Percentiles rank a stretch among this genome's conserved stretches.
phyloP scores from a whole-genome alignment of 2,329 filamentous ascomycete genomes.

The Nemania sp. region DNA sequence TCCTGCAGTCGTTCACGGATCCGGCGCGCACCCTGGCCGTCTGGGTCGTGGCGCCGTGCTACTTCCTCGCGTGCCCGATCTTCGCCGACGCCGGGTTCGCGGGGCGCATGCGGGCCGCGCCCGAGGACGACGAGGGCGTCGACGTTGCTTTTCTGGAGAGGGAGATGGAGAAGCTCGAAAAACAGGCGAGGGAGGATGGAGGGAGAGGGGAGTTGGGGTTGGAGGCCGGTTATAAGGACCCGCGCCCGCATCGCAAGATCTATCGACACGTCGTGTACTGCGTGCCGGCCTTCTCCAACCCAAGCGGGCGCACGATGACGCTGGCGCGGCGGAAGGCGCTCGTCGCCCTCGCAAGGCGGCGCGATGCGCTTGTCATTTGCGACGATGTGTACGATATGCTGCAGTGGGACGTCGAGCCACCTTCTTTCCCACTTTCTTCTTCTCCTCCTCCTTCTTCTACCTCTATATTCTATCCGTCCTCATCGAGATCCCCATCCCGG shows the following conservation, averaged over 20 bases:
- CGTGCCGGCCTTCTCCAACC: constrained; percentile 88
- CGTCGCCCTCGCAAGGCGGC: constrained; percentile 74
- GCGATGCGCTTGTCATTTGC: constrained; percentile 80
- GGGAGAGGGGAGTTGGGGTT: background rate
- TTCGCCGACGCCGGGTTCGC: constrained; percentile 81
- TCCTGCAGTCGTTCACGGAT: constrained; percentile 82
- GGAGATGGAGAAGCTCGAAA: constrained; percentile 22
- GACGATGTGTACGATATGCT: constrained; percentile 97
- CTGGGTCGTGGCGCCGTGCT: constrained; percentile 82
- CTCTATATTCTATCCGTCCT: too few relatives aligned
- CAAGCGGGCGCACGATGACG: constrained; percentile 82
- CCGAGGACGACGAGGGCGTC: constrained; percentile 78
- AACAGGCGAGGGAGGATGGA: constrained; percentile 9
- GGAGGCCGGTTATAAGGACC: constrained; percentile 51
- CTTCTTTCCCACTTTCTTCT: background rate
- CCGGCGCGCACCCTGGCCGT: constrained; percentile 73
- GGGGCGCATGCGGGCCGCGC: constrained; percentile 67
- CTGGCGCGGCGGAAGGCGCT: constrained; percentile 67
- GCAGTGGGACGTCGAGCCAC: constrained; percentile 67
- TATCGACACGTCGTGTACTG: constrained; percentile 89
- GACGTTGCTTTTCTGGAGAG: constrained; percentile 54
- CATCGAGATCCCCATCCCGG: constrained; percentile 24
- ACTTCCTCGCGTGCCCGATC: constrained; percentile 83
- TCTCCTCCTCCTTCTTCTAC: background rate
- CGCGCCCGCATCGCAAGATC: constrained; percentile 68